These are phyloP conservation scores for Sisymbrium altissimum DNA, from an alignment of 345 rosid species.

Conservation along the genomic window DNA sequence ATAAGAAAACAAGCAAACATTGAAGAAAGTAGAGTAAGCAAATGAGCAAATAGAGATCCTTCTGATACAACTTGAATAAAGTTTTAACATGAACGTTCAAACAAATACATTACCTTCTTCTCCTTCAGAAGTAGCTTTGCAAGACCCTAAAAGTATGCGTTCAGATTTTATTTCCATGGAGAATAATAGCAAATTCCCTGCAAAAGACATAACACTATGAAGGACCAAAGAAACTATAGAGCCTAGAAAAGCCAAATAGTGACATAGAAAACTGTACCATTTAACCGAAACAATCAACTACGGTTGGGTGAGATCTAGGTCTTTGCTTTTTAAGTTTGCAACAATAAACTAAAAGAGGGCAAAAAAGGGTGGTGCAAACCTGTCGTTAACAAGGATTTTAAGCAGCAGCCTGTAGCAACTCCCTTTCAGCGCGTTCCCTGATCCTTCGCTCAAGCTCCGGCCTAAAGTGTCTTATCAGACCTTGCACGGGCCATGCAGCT, in stretches of 20 bases:
- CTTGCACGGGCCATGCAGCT: slow-evolving; percentile 99
- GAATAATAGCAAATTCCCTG: slow-evolving; percentile 14
- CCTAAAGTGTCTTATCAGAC: slow-evolving; percentile 93
- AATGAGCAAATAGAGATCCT: slow-evolving; percentile 19
- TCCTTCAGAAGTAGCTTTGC: slow-evolving; percentile 21
- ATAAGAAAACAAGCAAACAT: slow-evolving; percentile 16
- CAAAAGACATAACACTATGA: background rate
- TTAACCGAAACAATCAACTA: background rate
- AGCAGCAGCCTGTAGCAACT: slow-evolving; percentile 88
- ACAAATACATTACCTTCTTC: slow-evolving; percentile 24
- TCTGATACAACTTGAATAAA: slow-evolving; percentile 9
- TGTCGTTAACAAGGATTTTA: slow-evolving; percentile 33
- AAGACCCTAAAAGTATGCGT: slow-evolving; percentile 3
- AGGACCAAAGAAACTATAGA: background rate
- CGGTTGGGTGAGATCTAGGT: background rate
- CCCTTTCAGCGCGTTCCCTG: slow-evolving; percentile 81
- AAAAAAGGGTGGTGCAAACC: slow-evolving; percentile 22
- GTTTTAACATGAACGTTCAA: slow-evolving; percentile 22
- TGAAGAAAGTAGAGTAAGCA: slow-evolving; percentile 8
- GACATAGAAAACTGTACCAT: background rate
- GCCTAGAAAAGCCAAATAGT: background rate
- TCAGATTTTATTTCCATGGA: slow-evolving; percentile 33
- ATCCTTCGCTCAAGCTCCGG: slow-evolving; percentile 98
- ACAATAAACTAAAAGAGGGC: background rate
- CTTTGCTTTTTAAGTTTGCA: background rate